A percentile compares a stretch with the other conserved stretches of the same genome.
These are phyloP conservation scores for Hymenoscyphus albidus DNA, from an alignment of 2,329 filamentous ascomycete genomes.

Conservation along the genomic window DNA sequence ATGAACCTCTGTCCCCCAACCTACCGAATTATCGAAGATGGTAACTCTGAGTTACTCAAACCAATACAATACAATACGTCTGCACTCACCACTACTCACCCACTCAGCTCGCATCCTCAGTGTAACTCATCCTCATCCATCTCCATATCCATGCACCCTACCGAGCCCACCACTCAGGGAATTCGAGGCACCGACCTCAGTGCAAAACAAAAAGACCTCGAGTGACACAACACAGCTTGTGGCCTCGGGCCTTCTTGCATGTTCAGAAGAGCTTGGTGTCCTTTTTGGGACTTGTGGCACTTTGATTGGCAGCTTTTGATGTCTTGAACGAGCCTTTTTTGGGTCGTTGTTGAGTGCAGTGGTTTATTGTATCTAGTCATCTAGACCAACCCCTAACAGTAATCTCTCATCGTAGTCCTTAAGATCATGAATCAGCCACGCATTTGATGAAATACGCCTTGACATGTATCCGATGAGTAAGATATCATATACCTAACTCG, in stretches of 20 bases:
- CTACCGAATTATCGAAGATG: background rate
- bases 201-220: background rate
- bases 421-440: background rate
- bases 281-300: too few relatives aligned
- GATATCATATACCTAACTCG: background rate
- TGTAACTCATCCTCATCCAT: background rate
- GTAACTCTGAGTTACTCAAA: background rate
- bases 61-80: background rate
- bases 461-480: background rate
- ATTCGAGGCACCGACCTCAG: background rate
- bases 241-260: slow-evolving; percentile 2
- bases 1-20: background rate
- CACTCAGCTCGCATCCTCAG: background rate
- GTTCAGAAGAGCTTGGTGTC: background rate
- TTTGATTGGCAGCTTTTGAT: too few relatives aligned
- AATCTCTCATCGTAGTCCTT: background rate
- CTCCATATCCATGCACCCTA: background rate
- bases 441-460: background rate
- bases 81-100: background rate
- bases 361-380: too few relatives aligned
- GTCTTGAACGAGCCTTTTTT: too few relatives aligned
- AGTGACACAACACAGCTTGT: background rate
- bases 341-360: too few relatives aligned
- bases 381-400: too few relatives aligned
- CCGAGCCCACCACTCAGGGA: background rate